phyloP scores from a whole-genome alignment of 106 monocot genomes.

The Alisma plantagoaquatica region DNA sequence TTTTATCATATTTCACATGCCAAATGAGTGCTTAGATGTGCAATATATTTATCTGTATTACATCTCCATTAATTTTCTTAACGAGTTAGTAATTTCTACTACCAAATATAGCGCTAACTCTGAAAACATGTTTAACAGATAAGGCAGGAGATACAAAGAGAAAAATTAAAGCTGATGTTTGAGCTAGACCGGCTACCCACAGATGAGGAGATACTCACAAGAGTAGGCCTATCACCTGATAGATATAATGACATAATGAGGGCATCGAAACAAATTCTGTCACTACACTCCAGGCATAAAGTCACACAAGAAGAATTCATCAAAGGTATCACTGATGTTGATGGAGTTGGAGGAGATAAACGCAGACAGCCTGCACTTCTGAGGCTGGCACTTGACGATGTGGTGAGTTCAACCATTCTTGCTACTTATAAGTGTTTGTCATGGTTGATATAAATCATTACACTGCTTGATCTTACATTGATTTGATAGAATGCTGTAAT shows the following conservation, averaged over 20 bases:
- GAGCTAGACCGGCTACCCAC: constrained; percentile 62
- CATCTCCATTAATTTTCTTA: no score
- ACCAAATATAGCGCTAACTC: no score
- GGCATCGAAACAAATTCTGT: constrained; percentile 56
- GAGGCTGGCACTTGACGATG: constrained; percentile 97
- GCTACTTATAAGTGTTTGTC: no score
- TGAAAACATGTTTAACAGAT: constrained; percentile 28
- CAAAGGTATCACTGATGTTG: constrained; percentile 51
- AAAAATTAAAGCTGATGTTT: constrained; percentile 45
- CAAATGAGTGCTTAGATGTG: no score
- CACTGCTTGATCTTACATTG: no score
- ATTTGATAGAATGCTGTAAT: no score
- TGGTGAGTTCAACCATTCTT: no score
- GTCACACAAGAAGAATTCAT: constrained; percentile 91
- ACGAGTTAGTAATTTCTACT: no score
- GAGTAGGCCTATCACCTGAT: constrained; percentile 46
- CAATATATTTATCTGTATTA: no score
- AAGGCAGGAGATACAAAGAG: constrained; percentile 60
- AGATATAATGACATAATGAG: constrained; percentile 67
- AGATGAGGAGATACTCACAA: constrained; percentile 63
- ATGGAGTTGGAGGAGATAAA: constrained; percentile 45
- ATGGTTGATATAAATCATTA: no score
- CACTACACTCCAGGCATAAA: constrained; percentile 54
- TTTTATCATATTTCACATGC: no score
- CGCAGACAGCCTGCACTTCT: constrained; percentile 50